phyloP scores from a whole-genome alignment of 257 asterid species.

The Oldenlandia corymbosa region DNA sequence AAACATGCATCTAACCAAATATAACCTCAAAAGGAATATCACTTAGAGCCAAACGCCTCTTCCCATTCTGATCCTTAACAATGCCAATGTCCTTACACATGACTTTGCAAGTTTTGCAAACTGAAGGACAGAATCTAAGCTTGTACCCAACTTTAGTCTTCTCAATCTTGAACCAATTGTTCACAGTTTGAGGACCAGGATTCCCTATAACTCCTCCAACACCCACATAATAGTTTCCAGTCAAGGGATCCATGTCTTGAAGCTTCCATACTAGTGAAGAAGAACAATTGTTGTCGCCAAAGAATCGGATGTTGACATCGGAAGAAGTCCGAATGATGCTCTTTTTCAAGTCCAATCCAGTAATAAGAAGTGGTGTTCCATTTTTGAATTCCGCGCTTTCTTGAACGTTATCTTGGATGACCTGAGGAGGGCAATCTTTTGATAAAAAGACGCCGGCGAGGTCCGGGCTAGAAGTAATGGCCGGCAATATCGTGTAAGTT shows the following conservation, averaged over 20 bases:
- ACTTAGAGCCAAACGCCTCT: slow-evolving; percentile 7
- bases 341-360: background rate
- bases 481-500: slow-evolving; percentile 9
- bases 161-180: slow-evolving; percentile 11
- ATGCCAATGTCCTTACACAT: slow-evolving; percentile 17
- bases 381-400: background rate
- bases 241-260: background rate
- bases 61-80: slow-evolving; percentile 8
- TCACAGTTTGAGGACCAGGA: background rate
- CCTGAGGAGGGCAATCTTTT: slow-evolving; percentile 3
- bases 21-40: slow-evolving; percentile 9
- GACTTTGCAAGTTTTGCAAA: slow-evolving; percentile 2
- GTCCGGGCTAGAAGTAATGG: background rate
- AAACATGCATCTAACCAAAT: too few species aligned
- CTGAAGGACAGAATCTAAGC: slow-evolving; percentile 10
- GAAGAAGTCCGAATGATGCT: background rate
- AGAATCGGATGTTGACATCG: slow-evolving; percentile 1
- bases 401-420: too few species aligned
- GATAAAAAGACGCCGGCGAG: background rate
- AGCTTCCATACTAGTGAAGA: background rate
- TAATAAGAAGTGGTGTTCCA: background rate
- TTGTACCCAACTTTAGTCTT: background rate
- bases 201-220: slow-evolving; percentile 1
- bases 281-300: background rate
- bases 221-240: background rate